Percentiles rank a stretch among this genome's conserved stretches.
Conservation (phyloP, 75 land plant species). For the Selaginella moellendorffii region DNA sequence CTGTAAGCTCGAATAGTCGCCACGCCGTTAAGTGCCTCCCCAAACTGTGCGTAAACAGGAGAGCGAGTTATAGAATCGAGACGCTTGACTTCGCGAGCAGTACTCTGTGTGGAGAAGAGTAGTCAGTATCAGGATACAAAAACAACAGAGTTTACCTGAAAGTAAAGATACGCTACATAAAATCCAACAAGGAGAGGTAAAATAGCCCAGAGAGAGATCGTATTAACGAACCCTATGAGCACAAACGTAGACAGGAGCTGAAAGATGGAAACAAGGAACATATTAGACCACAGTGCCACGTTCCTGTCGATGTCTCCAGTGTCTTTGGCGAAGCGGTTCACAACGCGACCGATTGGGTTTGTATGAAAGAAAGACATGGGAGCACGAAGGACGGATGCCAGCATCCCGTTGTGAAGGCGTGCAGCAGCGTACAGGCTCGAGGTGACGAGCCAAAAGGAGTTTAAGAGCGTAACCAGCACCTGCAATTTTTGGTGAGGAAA, state of each 20-base stretch:
- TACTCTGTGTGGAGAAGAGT: slow-evolving; percentile 28
- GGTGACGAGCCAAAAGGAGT: slow-evolving; percentile 75
- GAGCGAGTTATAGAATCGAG: slow-evolving; percentile 88
- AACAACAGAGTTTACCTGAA: slow-evolving; percentile 43
- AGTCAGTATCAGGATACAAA: slow-evolving; percentile 9
- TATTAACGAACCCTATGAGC: slow-evolving; percentile 89
- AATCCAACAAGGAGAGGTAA: slow-evolving; percentile 83
- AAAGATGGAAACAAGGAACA: slow-evolving; percentile 61
- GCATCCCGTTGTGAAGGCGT: slow-evolving; percentile 77
- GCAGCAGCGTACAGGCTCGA: slow-evolving; percentile 80
- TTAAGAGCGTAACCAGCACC: slow-evolving; percentile 57
- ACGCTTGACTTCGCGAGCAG: slow-evolving; percentile 88
- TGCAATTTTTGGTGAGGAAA: slow-evolving; percentile 11
- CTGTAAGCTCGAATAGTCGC: slow-evolving; percentile 90
- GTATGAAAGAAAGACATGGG: slow-evolving; percentile 96
- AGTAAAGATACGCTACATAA: slow-evolving; percentile 72
- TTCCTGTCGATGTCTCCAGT: slow-evolving; percentile 75
- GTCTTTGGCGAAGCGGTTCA: slow-evolving; percentile 96
- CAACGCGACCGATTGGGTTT: slow-evolving; percentile 88
- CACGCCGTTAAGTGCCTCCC: slow-evolving; percentile 90
- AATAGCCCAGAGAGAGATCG: slow-evolving; percentile 91
- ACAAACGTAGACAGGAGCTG: slow-evolving; percentile 88
- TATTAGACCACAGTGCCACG: slow-evolving; percentile 54
- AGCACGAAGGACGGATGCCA: slow-evolving; percentile 65
- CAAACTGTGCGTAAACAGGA: slow-evolving; percentile 98